Evolutionary conservation across 164 flowering plant genomes (phyloP).

Genomic region (Euptelea pleiosperma): DNA sequence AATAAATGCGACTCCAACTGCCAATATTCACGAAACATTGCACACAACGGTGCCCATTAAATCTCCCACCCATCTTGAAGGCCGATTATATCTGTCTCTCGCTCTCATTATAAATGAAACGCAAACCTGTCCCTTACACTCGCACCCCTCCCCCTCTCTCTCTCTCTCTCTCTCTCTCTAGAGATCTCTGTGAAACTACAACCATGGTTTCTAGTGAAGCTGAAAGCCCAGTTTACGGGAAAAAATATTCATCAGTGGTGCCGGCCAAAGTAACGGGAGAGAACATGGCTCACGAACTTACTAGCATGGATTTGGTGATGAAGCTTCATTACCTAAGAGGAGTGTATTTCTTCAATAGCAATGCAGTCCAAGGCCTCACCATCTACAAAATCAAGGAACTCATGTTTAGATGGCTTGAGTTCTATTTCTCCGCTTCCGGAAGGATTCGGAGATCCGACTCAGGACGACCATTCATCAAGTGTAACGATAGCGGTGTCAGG

Average conservation of each 20-base stretch:
- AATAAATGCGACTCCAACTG: too few species aligned
- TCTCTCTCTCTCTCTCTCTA: too few species aligned
- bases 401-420: constrained; percentile 50
- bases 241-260: constrained; percentile 54
- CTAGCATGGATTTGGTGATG: constrained; percentile 57
- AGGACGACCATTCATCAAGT: constrained; percentile 58
- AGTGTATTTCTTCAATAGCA: constrained; percentile 47
- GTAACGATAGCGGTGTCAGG: constrained; percentile 74
- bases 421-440: constrained; percentile 34
- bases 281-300: constrained; percentile 30
- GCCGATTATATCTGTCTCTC: too few species aligned
- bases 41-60: too few species aligned
- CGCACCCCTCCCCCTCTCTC: too few species aligned
- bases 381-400: constrained; percentile 40
- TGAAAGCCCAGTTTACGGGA: constrained; percentile 23
- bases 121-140: too few species aligned
- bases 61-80: too few species aligned
- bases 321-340: constrained; percentile 67
- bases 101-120: too few species aligned
- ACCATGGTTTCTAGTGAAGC: constrained; percentile 11
- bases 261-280: constrained; percentile 53
- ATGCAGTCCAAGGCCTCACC: constrained; percentile 31
- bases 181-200: too few species aligned
- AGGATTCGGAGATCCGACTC: constrained; percentile 49
- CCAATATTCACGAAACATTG: too few species aligned